These are phyloP conservation scores for Corylus americana DNA, from an alignment of 306 rosid species.

Conservation along the genomic window DNA sequence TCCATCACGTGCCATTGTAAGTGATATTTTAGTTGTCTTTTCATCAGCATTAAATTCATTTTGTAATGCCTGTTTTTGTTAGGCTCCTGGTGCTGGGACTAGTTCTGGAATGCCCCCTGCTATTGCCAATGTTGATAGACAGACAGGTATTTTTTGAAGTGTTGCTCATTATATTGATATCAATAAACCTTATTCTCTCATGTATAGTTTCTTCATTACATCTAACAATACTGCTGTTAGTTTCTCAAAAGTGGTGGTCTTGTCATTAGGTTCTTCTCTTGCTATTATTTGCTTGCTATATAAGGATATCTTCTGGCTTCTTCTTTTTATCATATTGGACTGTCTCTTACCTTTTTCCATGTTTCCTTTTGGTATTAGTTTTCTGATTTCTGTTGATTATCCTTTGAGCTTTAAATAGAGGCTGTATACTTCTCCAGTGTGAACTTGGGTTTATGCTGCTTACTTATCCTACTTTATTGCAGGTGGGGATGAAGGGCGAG, in stretches of 20 bases:
- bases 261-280: neutral
- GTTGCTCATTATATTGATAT: slow-evolving; percentile 18
- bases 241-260: neutral
- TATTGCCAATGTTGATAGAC: slow-evolving; percentile 61
- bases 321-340: neutral
- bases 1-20: slow-evolving; percentile 71
- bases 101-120: slow-evolving; percentile 83
- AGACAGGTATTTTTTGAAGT: slow-evolving; percentile 51
- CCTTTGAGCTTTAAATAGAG: slow-evolving; percentile 7
- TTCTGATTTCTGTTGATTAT: slow-evolving; percentile 5
- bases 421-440: slow-evolving; percentile 12
- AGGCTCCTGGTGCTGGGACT: slow-evolving; percentile 81
- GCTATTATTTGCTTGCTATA: neutral
- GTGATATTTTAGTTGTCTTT: slow-evolving; percentile 10
- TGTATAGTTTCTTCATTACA: slow-evolving; percentile 8
- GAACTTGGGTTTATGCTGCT: neutral
- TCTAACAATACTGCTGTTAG: neutral
- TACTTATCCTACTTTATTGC: slow-evolving; percentile 24
- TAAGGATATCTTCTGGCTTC: neutral
- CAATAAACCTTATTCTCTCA: slow-evolving; percentile 7
- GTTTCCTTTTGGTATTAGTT: slow-evolving; percentile 8
- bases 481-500: slow-evolving; percentile 78
- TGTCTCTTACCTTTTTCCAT: neutral
- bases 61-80: slow-evolving; percentile 20
- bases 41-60: slow-evolving; percentile 17